Percentiles rank a stretch among this genome's conserved stretches.
These are phyloP conservation scores for Periconia sp. DNA, from an alignment of 2,329 filamentous ascomycete species.

Conservation along the genomic window DNA sequence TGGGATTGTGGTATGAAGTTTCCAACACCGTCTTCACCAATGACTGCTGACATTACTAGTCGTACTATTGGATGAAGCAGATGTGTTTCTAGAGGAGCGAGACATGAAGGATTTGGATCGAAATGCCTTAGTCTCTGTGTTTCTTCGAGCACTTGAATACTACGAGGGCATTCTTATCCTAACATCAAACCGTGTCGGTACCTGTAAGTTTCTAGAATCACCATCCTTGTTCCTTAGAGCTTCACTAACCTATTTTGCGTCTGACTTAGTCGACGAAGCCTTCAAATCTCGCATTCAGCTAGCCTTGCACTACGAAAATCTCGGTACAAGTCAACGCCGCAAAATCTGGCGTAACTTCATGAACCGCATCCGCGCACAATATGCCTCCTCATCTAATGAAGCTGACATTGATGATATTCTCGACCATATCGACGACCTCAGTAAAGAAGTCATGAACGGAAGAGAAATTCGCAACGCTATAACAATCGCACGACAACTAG, in stretches of 20 bases:
- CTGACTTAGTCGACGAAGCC: constrained; percentile 51
- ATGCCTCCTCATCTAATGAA: constrained; percentile 9
- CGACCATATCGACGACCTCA: constrained; percentile 29
- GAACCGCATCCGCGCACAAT: constrained; percentile 13
- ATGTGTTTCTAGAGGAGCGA: constrained; percentile 63
- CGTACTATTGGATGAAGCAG: constrained; percentile 45
- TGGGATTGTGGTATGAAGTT: constrained; percentile 59
- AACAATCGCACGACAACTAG: constrained; percentile 24
- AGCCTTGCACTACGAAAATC: constrained; percentile 56
- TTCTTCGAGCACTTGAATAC: constrained; percentile 49
- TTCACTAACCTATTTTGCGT: too few species aligned
- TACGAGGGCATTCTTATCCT: constrained; percentile 52
- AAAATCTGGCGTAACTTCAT: constrained; percentile 46
- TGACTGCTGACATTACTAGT: too few species aligned
- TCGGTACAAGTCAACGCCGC: constrained; percentile 46
- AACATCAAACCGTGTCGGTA: constrained; percentile 49
- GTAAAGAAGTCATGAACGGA: constrained; percentile 50
- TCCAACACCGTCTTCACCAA: too few species aligned
- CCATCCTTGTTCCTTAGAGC: too few species aligned
- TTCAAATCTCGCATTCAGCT: constrained; percentile 44
- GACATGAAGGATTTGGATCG: constrained; percentile 16
- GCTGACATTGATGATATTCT: constrained; percentile 14
- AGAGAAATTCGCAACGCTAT: constrained; percentile 55
- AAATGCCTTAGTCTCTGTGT: constrained; percentile 27
- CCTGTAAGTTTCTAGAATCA: too few species aligned